Conservation (phyloP, 495 filamentous ascomycete species). For the Rhypophila decipiens region DNA sequence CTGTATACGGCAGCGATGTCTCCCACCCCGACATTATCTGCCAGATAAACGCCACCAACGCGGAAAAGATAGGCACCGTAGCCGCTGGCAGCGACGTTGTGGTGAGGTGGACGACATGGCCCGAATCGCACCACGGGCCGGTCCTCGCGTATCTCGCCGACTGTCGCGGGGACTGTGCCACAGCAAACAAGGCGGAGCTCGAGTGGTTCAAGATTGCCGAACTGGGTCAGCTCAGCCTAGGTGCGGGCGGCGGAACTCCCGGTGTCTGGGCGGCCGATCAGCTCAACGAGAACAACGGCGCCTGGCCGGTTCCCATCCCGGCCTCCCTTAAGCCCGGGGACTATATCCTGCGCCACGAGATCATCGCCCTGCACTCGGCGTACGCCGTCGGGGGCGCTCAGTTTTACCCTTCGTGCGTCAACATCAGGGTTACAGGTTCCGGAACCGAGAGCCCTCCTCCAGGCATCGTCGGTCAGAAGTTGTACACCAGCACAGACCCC, state of each 20-base stretch:
- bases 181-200: constrained; percentile 53
- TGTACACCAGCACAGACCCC: constrained; percentile 49
- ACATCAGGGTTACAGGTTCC: constrained; percentile 39
- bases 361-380: constrained; percentile 63
- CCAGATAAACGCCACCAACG: constrained; percentile 47
- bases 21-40: constrained; percentile 54
- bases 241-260: constrained; percentile 14
- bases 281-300: constrained; percentile 56
- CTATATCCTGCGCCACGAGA: constrained; percentile 70
- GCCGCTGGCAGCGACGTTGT: constrained; percentile 47
- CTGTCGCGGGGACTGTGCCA: constrained; percentile 58
- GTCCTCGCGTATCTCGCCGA: constrained; percentile 64
- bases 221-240: constrained; percentile 43
- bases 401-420: constrained; percentile 67
- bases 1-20: constrained; percentile 8
- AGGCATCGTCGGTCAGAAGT: constrained; percentile 47
- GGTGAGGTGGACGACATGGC: constrained; percentile 58
- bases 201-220: constrained; percentile 68
- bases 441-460: constrained; percentile 49
- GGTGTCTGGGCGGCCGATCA: constrained; percentile 60
- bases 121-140: constrained; percentile 50
- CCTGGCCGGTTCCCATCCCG: constrained; percentile 61
- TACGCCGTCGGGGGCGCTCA: constrained; percentile 55
- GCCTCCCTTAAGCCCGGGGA: constrained; percentile 51
- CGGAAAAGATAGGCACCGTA: constrained; percentile 44